Evolutionary conservation across 345 rosid species (phyloP).

Genomic region (Hibiscus tridactylites): DNA sequence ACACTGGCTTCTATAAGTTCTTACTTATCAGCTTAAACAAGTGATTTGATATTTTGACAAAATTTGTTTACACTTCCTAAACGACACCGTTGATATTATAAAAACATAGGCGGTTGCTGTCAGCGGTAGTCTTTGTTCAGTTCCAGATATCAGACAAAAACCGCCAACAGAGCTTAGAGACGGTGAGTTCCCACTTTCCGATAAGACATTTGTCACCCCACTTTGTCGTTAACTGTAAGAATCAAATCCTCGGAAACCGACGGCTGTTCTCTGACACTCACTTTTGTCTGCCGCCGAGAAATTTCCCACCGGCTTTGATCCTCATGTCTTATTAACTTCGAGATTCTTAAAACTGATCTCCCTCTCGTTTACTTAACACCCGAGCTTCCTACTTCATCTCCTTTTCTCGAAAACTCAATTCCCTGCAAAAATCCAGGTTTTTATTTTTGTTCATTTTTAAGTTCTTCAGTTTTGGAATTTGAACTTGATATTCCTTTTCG

Average conservation of each 20-base stretch:
- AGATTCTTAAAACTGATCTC: neutral
- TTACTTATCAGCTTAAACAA: no score
- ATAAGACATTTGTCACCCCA: neutral
- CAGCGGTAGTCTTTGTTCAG: neutral
- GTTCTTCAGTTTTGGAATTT: neutral
- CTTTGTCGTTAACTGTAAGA: neutral
- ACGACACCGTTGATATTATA: neutral
- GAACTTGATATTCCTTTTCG: neutral
- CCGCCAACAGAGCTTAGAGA: neutral
- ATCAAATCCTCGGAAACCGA: neutral
- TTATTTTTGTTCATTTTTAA: neutral
- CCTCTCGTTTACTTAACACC: neutral
- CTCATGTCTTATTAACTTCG: neutral
- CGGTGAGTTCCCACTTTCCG: neutral
- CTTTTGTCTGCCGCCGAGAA: neutral
- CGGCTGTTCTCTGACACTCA: neutral
- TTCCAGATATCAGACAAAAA: neutral
- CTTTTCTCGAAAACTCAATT: neutral
- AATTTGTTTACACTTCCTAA: neutral
- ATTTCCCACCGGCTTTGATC: neutral
- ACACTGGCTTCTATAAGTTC: no score
- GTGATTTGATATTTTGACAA: neutral
- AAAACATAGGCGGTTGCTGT: neutral
- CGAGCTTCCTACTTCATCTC: neutral
- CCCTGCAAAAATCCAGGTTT: slow-evolving; percentile 12